phyloP scores from a whole-genome alignment of 2,329 filamentous ascomycete genomes.

The Beauveria sp. region DNA sequence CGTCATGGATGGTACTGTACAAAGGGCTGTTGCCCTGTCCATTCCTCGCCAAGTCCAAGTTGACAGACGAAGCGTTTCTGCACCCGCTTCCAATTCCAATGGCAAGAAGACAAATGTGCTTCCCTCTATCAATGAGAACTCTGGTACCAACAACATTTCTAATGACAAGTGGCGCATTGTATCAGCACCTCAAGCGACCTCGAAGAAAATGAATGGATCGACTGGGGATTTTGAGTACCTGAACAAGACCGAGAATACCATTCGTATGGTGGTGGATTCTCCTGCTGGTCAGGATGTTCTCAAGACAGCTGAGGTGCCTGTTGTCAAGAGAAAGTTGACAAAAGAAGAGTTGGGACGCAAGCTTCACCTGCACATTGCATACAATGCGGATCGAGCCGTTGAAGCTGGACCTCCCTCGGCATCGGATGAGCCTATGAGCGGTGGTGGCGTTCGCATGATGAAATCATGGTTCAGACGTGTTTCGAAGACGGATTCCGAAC shows the following conservation, averaged over 20 bases:
- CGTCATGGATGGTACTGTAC: conserved; percentile 20
- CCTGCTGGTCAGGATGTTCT: conserved; percentile 34
- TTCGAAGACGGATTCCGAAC: conserved; percentile 27
- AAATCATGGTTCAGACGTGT: conserved; percentile 44
- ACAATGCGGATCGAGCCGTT: conserved; percentile 14
- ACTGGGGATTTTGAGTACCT: conserved; percentile 36
- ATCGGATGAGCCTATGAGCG: conserved; percentile 14
- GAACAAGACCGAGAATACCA: conserved; percentile 41
- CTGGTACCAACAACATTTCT: conserved; percentile 13
- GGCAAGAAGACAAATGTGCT: conserved; percentile 32
- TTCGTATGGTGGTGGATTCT: conserved; percentile 40
- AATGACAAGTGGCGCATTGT: conserved; percentile 36
- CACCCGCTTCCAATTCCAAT: conserved; percentile 38
- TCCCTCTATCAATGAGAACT: conserved; percentile 43
- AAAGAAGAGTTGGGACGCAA: conserved; percentile 18
- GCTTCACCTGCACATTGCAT: conserved; percentile 15
- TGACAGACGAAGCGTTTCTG: conserved; percentile 43
- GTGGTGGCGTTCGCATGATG: conserved; percentile 34
- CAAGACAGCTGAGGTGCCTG: conserved; percentile 31
- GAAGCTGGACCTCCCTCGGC: conserved; percentile 14
- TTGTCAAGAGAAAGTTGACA: conserved; percentile 32
- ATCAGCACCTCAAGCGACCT: conserved; percentile 36
- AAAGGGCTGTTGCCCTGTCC: conserved; percentile 24
- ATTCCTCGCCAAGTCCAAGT: conserved; percentile 25
- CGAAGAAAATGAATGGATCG: conserved; percentile 24